Conservation (phyloP, 129 eudicot species). For the Glebionis coronaria region DNA sequence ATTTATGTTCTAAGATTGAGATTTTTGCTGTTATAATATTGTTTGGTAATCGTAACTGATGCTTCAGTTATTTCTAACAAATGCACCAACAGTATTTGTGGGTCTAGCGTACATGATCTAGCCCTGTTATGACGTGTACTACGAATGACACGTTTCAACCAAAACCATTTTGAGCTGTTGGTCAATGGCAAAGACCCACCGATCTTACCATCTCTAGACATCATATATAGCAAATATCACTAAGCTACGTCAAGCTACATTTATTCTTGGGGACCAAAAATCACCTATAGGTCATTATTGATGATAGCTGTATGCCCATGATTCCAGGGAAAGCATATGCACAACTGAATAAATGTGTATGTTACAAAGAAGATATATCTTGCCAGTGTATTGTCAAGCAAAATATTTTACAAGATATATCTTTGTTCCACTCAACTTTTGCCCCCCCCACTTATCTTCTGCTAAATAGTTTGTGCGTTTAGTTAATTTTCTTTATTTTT, state of each 20-base stretch:
- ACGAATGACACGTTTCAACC: too few relatives aligned
- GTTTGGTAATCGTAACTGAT: background rate
- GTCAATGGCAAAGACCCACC: too few relatives aligned
- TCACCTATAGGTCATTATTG: constrained; percentile 2
- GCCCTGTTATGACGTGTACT: too few relatives aligned
- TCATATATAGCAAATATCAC: background rate
- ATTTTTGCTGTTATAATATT: background rate
- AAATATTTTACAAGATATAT: background rate
- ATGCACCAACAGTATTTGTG: background rate
- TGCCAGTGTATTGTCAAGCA: background rate
- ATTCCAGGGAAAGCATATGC: constrained; percentile 6
- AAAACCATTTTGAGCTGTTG: too few relatives aligned
- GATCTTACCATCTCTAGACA: background rate
- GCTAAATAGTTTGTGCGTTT: background rate
- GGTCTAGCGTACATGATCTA: background rate
- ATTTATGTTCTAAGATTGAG: background rate
- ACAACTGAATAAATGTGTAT: constrained; percentile 3
- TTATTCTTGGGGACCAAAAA: background rate
- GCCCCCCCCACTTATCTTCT: background rate
- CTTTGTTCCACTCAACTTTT: background rate
- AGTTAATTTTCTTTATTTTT: background rate
- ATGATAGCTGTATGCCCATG: background rate
- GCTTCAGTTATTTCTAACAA: background rate
- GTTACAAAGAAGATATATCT: background rate
- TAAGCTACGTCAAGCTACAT: background rate